These are phyloP conservation scores for Tinospora cordifolia DNA, from an alignment of 164 flowering plant genomes.

Conservation along the genomic window DNA sequence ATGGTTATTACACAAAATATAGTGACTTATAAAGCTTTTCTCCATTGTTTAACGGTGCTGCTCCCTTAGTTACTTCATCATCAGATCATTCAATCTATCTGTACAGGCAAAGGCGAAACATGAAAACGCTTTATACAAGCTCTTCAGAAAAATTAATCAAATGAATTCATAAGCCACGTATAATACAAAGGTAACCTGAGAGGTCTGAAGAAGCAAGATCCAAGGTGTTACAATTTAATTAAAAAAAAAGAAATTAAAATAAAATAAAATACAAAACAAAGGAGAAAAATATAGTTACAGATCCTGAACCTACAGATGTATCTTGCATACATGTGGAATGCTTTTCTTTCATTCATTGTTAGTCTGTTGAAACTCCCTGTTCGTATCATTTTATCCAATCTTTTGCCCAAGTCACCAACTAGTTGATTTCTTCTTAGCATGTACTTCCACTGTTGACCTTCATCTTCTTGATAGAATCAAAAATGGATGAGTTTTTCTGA, in stretches of 20 bases:
- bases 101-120: neutral
- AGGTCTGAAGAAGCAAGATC: neutral
- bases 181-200: neutral
- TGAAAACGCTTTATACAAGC: neutral
- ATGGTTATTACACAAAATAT: no score
- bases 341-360: neutral
- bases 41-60: neutral
- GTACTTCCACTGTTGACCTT: neutral
- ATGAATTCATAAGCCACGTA: neutral
- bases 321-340: neutral
- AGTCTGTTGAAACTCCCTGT: neutral
- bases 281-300: neutral
- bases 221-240: neutral
- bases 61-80: neutral
- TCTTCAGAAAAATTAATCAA: neutral
- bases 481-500: conserved; percentile 42
- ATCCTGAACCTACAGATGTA: neutral
- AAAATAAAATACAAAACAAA: no score
- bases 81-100: neutral
- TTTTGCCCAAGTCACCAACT: no score
- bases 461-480: conserved; percentile 27
- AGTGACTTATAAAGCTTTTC: no score
- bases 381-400: neutral
- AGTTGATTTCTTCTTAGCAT: neutral
- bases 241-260: neutral